phyloP scores from a whole-genome alignment of 805 yeast genomes.

The Saccharomycopsis capsularis region DNA sequence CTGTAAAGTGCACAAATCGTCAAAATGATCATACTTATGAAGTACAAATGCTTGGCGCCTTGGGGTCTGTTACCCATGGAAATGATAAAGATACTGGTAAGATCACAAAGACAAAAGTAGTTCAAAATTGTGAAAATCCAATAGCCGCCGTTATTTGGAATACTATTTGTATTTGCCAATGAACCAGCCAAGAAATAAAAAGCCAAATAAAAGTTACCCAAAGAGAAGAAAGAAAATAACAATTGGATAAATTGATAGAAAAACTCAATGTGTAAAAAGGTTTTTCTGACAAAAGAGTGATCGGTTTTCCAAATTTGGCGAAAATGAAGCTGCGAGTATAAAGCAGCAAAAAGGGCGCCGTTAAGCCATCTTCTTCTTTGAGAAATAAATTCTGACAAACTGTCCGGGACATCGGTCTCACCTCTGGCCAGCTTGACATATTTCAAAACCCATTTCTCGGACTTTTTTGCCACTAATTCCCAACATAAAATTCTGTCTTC shows the following conservation, averaged over 20 bases:
- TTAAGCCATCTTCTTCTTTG: constrained; percentile 98
- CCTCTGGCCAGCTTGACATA: constrained; percentile 91
- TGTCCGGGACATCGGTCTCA: constrained; percentile 95
- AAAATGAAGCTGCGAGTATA: constrained; percentile 81
- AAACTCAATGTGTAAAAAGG: constrained; percentile 81
- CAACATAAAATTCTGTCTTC: constrained; percentile 95
- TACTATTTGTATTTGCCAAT: constrained; percentile 41
- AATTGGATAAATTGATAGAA: constrained; percentile 76
- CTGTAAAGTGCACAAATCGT: constrained; percentile 80
- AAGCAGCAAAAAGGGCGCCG: constrained; percentile 96
- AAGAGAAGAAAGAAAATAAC: constrained; percentile 84
- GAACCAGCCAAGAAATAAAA: constrained; percentile 92
- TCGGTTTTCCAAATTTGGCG: constrained; percentile 82
- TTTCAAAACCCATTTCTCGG: constrained; percentile 81
- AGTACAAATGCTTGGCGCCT: constrained; percentile 78
- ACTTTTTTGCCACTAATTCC: constrained; percentile 85
- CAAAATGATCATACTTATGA: constrained; percentile 62
- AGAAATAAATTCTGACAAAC: constrained; percentile 86
- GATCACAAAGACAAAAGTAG: constrained; percentile 72
- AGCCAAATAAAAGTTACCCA: constrained; percentile 86
- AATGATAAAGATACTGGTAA: constrained; percentile 83
- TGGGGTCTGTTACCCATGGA: constrained; percentile 98
- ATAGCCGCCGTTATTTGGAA: constrained; percentile 69
- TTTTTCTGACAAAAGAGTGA: constrained; percentile 74
- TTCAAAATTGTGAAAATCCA: constrained; percentile 80